These are phyloP conservation scores for Moniliophthora roreri DNA, from an alignment of 1,284 basidiomycete genomes.

Conservation along the genomic window DNA sequence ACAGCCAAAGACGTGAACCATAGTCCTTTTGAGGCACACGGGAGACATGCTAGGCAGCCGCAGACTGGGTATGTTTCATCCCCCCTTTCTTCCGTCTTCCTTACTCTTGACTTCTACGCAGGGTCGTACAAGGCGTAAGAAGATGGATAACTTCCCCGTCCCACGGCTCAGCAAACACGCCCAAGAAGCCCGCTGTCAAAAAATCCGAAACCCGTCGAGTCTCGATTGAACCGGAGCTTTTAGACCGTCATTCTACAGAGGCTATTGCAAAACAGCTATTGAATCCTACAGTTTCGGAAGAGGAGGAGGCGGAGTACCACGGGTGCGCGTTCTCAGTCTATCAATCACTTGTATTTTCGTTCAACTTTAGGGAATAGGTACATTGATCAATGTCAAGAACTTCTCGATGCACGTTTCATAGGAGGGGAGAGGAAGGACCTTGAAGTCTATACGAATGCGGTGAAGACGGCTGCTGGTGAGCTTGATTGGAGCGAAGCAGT, in stretches of 20 bases:
- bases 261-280: slow-evolving; percentile 62
- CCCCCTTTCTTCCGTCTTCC: neutral
- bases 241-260: slow-evolving; percentile 63
- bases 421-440: slow-evolving; percentile 53
- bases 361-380: slow-evolving; percentile 42
- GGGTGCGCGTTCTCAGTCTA: no score
- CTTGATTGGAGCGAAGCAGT: slow-evolving; percentile 38
- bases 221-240: slow-evolving; percentile 26
- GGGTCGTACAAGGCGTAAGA: slow-evolving; percentile 72
- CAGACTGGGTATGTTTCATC: slow-evolving; percentile 36
- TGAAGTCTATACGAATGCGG: slow-evolving; percentile 53
- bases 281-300: slow-evolving; percentile 62
- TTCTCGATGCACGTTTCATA: slow-evolving; percentile 50
- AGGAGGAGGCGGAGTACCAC: slow-evolving; percentile 78
- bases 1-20: slow-evolving; percentile 63
- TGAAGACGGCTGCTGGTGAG: slow-evolving; percentile 47
- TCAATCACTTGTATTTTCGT: slow-evolving; percentile 2
- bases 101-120: slow-evolving; percentile 23
- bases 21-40: slow-evolving; percentile 72
- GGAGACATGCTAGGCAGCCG: slow-evolving; percentile 41
- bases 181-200: slow-evolving; percentile 42
- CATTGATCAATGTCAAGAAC: slow-evolving; percentile 69
- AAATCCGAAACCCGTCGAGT: slow-evolving; percentile 32
- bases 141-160: slow-evolving; percentile 67
- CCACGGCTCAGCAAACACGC: slow-evolving; percentile 37